These are phyloP conservation scores for Fusarium verrucosum DNA, from an alignment of 2,329 filamentous ascomycete species.

Conservation along the genomic window DNA sequence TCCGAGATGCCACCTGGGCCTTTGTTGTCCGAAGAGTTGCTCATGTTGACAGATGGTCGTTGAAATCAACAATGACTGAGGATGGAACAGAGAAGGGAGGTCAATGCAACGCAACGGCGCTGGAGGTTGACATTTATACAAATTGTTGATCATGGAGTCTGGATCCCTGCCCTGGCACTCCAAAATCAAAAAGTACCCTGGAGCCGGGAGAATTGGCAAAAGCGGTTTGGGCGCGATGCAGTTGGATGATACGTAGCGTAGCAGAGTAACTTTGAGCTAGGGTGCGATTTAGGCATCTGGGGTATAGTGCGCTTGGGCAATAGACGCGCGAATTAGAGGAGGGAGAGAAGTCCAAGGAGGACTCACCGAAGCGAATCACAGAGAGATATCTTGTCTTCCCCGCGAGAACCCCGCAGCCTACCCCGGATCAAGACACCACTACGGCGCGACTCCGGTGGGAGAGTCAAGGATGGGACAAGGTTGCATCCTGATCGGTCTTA, in stretches of 20 bases:
- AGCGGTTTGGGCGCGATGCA: neutral
- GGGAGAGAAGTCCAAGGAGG: neutral
- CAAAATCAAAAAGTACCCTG: slow-evolving; percentile 3
- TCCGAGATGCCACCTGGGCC: slow-evolving; percentile 14
- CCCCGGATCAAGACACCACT: slow-evolving; percentile 33
- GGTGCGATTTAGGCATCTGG: slow-evolving; percentile 37
- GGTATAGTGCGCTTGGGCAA: slow-evolving; percentile 12
- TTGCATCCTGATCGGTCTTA: slow-evolving; percentile 31
- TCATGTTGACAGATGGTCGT: slow-evolving; percentile 32
- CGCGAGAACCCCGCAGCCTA: slow-evolving; percentile 14
- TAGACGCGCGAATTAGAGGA: slow-evolving; percentile 36
- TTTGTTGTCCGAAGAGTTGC: slow-evolving; percentile 18
- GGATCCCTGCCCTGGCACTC: neutral
- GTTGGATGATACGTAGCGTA: slow-evolving; percentile 18
- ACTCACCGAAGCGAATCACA: neutral
- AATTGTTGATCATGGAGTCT: neutral
- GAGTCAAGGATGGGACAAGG: slow-evolving; percentile 12
- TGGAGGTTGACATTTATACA: slow-evolving; percentile 17
- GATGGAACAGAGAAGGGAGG: neutral
- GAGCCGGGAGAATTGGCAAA: slow-evolving; percentile 9
- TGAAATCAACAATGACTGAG: slow-evolving; percentile 20
- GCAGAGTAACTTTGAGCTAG: neutral
- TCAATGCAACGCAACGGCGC: slow-evolving; percentile 18
- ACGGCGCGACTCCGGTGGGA: slow-evolving; percentile 36
- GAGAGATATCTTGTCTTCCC: neutral